Conservation (phyloP, 2,329 filamentous ascomycete genomes). For the Fusarium mundagurra region DNA sequence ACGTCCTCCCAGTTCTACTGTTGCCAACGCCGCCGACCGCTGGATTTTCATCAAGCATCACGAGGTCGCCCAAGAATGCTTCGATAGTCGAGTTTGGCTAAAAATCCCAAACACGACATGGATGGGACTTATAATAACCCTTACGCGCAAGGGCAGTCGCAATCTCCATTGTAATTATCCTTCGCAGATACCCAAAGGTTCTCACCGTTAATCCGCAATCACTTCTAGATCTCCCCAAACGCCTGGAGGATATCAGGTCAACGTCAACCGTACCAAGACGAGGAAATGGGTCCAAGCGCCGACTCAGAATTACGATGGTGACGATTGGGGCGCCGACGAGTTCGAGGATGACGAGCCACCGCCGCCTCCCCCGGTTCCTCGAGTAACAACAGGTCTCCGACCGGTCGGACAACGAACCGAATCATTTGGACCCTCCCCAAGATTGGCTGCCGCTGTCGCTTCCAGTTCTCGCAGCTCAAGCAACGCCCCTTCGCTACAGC, state of each 20-base stretch:
- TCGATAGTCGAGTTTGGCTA: slow-evolving; percentile 29
- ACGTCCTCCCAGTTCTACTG: slow-evolving; percentile 7
- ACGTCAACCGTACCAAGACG: slow-evolving; percentile 89
- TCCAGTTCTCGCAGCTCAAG: slow-evolving; percentile 41
- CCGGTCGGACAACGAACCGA: slow-evolving; percentile 47
- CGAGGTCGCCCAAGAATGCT: slow-evolving; percentile 36
- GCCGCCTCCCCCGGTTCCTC: slow-evolving; percentile 46
- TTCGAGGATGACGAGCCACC: slow-evolving; percentile 66
- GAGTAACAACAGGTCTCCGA: slow-evolving; percentile 41
- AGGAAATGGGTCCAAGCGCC: slow-evolving; percentile 96
- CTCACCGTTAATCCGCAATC: slow-evolving; percentile 19
- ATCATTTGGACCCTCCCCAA: slow-evolving; percentile 37
- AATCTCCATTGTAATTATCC: slow-evolving; percentile 42
- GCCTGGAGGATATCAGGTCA: slow-evolving; percentile 74
- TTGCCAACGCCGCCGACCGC: slow-evolving; percentile 6
- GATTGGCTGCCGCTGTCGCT: slow-evolving; percentile 38
- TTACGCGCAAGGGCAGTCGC: slow-evolving; percentile 42
- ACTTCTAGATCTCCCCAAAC: slow-evolving; percentile 44
- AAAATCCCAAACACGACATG: slow-evolving; percentile 37
- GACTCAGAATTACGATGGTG: slow-evolving; percentile 86
- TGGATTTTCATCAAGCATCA: background rate
- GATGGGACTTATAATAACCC: slow-evolving; percentile 45
- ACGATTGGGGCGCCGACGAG: slow-evolving; percentile 87
- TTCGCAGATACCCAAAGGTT: background rate
- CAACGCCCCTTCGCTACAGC: slow-evolving; percentile 41